Conservation (phyloP, 2,329 filamentous ascomycete species). For the Aureobasidium sp. region DNA sequence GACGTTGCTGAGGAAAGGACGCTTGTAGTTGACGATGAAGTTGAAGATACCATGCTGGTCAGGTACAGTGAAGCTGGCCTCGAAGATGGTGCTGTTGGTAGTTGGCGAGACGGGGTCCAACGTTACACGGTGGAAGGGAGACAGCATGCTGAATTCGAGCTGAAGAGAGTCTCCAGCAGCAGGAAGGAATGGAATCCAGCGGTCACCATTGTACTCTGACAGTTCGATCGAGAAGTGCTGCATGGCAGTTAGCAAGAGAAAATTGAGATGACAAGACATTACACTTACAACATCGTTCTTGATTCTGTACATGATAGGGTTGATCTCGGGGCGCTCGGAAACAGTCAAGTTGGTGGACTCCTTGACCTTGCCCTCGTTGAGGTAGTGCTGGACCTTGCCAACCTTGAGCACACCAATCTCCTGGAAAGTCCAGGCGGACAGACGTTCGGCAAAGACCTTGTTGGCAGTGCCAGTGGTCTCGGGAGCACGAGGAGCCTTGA, state of each 20-base stretch:
- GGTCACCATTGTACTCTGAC: conserved; percentile 72
- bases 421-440: conserved; percentile 95
- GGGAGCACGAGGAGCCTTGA: conserved; percentile 46
- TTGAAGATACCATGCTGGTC: conserved; percentile 99
- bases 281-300: conserved; percentile 89
- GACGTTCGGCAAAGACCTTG: conserved; percentile 71
- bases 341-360: conserved; percentile 15
- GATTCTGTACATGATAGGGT: conserved; percentile 85
- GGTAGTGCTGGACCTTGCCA: conserved; percentile 71
- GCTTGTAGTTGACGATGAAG: conserved; percentile 95
- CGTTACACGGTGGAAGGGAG: conserved; percentile 84
- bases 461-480: conserved; percentile 63
- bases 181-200: conserved; percentile 65
- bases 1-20: conserved; percentile 78
- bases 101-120: conserved; percentile 53
- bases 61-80: conserved; percentile 68
- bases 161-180: conserved; percentile 68
- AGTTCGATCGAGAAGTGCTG: conserved; percentile 81
- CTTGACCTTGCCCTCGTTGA: conserved; percentile 45
- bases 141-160: conserved; percentile 98
- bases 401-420: conserved; percentile 85
- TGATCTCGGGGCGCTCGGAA: conserved; percentile 39
- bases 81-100: conserved; percentile 63
- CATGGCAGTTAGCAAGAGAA: background rate
- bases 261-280: background rate